Percentiles rank a stretch among this genome's conserved stretches.
Evolutionary conservation across 2,329 filamentous ascomycete genomes (phyloP).

Genomic region (Fusarium pseudocircinatum): DNA sequence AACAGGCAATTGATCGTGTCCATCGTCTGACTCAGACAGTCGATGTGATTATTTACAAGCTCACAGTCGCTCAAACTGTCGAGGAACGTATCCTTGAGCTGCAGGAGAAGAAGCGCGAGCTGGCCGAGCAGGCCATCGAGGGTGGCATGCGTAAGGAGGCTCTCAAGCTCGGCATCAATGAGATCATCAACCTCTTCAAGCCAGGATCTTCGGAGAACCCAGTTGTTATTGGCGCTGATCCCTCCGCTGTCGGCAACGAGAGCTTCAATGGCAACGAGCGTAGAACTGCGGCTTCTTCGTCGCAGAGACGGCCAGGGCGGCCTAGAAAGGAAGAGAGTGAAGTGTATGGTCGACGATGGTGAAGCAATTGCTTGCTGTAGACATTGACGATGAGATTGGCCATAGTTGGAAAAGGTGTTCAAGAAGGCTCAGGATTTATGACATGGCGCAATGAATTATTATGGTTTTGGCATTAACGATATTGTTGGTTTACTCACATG

Average conservation of each 20-base stretch:
- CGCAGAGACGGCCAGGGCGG: slow-evolving; percentile 42
- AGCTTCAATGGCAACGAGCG: slow-evolving; percentile 24
- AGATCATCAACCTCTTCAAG: slow-evolving; percentile 91
- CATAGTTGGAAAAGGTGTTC: slow-evolving; percentile 3
- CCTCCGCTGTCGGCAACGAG: slow-evolving; percentile 24
- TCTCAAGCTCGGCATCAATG: slow-evolving; percentile 88
- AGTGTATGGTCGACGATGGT: slow-evolving; percentile 35
- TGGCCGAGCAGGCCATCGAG: slow-evolving; percentile 93
- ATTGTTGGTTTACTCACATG: background rate
- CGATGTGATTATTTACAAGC: slow-evolving; percentile 93
- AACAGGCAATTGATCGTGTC: slow-evolving; percentile 98
- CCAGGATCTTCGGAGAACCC: slow-evolving; percentile 58
- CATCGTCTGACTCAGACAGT: slow-evolving; percentile 97
- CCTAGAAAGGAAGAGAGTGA: slow-evolving; percentile 34
- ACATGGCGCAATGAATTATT: slow-evolving; percentile 2
- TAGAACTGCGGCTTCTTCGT: slow-evolving; percentile 37
- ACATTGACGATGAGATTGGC: background rate
- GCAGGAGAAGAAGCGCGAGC: slow-evolving; percentile 90
- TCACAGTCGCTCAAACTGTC: slow-evolving; percentile 86
- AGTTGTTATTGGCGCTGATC: slow-evolving; percentile 29
- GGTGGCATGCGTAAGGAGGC: slow-evolving; percentile 76
- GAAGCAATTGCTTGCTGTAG: background rate
- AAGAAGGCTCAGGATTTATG: slow-evolving; percentile 3
- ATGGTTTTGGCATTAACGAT: background rate
- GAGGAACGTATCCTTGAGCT: slow-evolving; percentile 95